Evolutionary conservation across 2,329 filamentous ascomycete species (phyloP).

Genomic region (Neocucurbitaria cava): DNA sequence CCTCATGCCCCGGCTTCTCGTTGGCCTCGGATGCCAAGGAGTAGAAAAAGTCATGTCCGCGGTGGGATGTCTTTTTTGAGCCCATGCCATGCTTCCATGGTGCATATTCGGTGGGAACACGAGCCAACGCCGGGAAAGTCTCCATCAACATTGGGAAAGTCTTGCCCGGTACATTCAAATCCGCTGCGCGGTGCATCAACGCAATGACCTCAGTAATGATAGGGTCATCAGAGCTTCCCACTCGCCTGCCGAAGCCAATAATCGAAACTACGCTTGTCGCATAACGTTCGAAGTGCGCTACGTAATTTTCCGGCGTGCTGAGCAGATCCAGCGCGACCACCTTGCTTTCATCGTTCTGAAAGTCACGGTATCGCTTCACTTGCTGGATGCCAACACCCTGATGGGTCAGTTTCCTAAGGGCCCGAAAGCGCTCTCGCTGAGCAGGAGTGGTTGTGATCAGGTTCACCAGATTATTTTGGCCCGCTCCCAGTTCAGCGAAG

Average conservation of each 20-base stretch:
- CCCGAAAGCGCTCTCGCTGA: slow-evolving; percentile 41
- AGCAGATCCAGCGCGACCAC: slow-evolving; percentile 59
- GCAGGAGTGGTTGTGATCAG: slow-evolving; percentile 40
- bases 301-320: slow-evolving; percentile 54
- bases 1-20: slow-evolving; percentile 37
- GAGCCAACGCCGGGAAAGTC: slow-evolving; percentile 62
- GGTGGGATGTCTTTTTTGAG: slow-evolving; percentile 29
- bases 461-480: slow-evolving; percentile 47
- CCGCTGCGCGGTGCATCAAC: slow-evolving; percentile 64
- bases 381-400: slow-evolving; percentile 56
- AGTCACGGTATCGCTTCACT: slow-evolving; percentile 61
- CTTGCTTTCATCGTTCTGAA: slow-evolving; percentile 66
- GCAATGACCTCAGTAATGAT: slow-evolving; percentile 67
- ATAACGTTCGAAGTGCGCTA: slow-evolving; percentile 62
- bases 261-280: slow-evolving; percentile 63
- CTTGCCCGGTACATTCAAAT: slow-evolving; percentile 59
- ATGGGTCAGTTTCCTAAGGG: slow-evolving; percentile 44
- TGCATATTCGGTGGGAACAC: slow-evolving; percentile 58
- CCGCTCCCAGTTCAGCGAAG: slow-evolving; percentile 48
- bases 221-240: slow-evolving; percentile 60
- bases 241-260: slow-evolving; percentile 64
- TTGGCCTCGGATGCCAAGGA: slow-evolving; percentile 41
- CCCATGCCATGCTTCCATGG: slow-evolving; percentile 48
- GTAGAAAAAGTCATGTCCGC: slow-evolving; percentile 46
- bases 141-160: slow-evolving; percentile 66